Percentiles rank a stretch among this genome's conserved stretches.
These are phyloP conservation scores for Nicotiana tomentosiformis DNA, from an alignment of 257 asterid genomes.

Conservation along the genomic window DNA sequence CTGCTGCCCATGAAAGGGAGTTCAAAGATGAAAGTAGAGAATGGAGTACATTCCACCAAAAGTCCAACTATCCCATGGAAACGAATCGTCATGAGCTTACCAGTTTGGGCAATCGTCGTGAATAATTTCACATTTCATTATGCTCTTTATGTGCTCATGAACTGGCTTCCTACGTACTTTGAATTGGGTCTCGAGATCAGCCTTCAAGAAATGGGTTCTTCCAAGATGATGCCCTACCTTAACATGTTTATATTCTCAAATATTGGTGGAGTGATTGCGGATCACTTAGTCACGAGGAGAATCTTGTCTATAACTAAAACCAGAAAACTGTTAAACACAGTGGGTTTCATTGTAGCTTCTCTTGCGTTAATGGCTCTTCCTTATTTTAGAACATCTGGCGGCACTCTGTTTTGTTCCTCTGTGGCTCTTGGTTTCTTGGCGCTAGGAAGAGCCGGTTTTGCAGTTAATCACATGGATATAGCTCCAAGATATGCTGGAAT, in stretches of 20 bases:
- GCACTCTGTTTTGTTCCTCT: constrained; percentile 72
- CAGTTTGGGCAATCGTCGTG: constrained; percentile 88
- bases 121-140: constrained; percentile 90
- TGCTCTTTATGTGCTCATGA: constrained; percentile 89
- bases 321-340: constrained; percentile 66
- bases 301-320: constrained; percentile 65
- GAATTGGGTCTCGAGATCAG: constrained; percentile 75
- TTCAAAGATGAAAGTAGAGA: constrained; percentile 44
- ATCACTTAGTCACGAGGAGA: constrained; percentile 55
- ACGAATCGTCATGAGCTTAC: constrained; percentile 54
- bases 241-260: constrained; percentile 89
- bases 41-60: constrained; percentile 35
- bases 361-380: constrained; percentile 70
- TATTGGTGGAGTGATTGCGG: constrained; percentile 84
- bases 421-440: constrained; percentile 90
- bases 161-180: constrained; percentile 95
- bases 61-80: constrained; percentile 69
- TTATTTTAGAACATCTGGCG: constrained; percentile 61
- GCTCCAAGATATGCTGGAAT: constrained; percentile 96
- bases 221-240: constrained; percentile 85
- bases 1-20: constrained; percentile 51
- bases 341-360: constrained; percentile 75
- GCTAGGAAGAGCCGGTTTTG: constrained; percentile 94
- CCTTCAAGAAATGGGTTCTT: constrained; percentile 94
- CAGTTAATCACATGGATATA: constrained; percentile 90